Base-by-base conservation (phyloP, 768 basidiomycete genomes). In the Trametes sanguinea region DNA sequence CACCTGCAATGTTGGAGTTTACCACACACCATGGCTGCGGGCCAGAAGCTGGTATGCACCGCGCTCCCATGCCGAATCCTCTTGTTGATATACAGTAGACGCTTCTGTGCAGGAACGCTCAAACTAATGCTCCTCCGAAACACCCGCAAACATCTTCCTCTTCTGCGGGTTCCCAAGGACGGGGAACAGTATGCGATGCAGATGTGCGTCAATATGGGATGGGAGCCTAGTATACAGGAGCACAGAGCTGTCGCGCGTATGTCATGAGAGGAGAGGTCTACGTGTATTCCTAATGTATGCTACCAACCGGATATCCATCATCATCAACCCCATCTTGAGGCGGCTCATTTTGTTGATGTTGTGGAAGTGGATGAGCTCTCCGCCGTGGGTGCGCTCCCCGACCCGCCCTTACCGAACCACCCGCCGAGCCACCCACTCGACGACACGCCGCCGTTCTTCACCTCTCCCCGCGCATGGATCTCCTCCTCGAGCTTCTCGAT, bases 401-500 rank as follows among this genome's bases (percentile, higher is more conserved):
- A 57, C 22, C 50, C 45, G 43, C 55, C 47, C 44, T 44, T 52
- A 16, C 54, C 54, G 11, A 48, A 42, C 48, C 43, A 44, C 37
- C 59, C 61, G 32, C 64, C 50, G 30, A 59, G 40, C 45, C 65
- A 51, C 4, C 63, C 62, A 16, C 62, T 43, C 0, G 42, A 46
- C n/a, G 51, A n/a, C 1, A 30, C 55, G 3, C 43, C 60, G 11
- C 52, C 48, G 30, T 33, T 40, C 46, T 60, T 54, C 54, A 47
- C 61, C 44, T 43, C 53, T 16, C 53, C 42, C 56, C 54, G 46
- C 61, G 57, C 35, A 40, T 53, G 54, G 47, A 39, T 57, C 30
- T 69, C 69, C 47, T 63, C 63, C 58, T 71, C 67, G 45, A 75
- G 40, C 52, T 64, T 64, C 56, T 71, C 67, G 45, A 75, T 32